phyloP scores from a whole-genome alignment of 257 asterid genomes.

The Ilex asprella region DNA sequence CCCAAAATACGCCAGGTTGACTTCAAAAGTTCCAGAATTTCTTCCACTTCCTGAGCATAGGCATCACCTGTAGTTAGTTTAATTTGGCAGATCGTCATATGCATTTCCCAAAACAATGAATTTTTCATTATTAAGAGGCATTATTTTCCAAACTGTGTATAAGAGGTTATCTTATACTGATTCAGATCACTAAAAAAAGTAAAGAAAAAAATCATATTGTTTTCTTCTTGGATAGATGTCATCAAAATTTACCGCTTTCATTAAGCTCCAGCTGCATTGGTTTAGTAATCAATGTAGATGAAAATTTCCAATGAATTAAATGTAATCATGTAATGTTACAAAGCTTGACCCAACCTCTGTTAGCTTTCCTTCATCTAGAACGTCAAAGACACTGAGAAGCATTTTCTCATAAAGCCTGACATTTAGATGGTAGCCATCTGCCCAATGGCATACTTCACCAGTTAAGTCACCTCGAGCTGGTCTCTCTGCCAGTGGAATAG shows the following conservation, averaged over 20 bases:
- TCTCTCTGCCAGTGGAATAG: conserved; percentile 85
- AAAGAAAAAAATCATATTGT: too few relatives aligned
- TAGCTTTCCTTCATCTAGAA: conserved; percentile 97
- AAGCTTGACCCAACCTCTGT: conserved; percentile 59
- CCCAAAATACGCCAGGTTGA: conserved; percentile 93
- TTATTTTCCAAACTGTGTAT: too few relatives aligned
- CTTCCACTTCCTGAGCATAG: conserved; percentile 82
- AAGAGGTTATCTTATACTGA: too few relatives aligned
- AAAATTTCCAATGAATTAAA: too few relatives aligned
- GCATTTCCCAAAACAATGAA: too few relatives aligned
- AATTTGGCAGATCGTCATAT: too few relatives aligned
- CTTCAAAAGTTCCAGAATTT: conserved; percentile 95
- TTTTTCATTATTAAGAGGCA: too few relatives aligned
- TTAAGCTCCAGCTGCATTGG: too few relatives aligned
- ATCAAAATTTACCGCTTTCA: too few relatives aligned
- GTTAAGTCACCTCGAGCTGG: conserved; percentile 98
- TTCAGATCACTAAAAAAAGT: too few relatives aligned
- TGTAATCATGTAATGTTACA: too few relatives aligned
- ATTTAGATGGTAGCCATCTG: conserved; percentile 94
- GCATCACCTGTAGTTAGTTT: not conserved
- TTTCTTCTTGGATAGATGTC: too few relatives aligned
- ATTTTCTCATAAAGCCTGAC: conserved; percentile 88
- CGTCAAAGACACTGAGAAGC: conserved; percentile 87
- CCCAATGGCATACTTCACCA: conserved; percentile 99
- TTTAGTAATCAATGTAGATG: not conserved